Evolutionary conservation across 2,329 filamentous ascomycete genomes (phyloP), one percentile per base, ranked within the genome.

Genomic region (Xylaria sp.): DNA sequence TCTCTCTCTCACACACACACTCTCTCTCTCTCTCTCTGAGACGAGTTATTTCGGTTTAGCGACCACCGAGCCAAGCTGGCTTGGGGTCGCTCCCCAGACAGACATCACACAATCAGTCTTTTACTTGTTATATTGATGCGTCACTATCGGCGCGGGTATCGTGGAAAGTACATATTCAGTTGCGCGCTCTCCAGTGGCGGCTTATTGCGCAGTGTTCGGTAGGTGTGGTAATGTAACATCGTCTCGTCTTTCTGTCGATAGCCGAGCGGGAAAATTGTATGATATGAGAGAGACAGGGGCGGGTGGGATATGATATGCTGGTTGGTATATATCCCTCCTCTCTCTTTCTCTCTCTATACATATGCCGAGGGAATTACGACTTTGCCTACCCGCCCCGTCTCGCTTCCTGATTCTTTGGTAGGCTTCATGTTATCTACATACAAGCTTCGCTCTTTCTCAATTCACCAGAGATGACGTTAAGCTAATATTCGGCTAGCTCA

Each of bases 191-290:
- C 54, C 59, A 12, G 18, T 50, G 28, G 28, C 48, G 25, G 13
- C 13, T 50, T 50, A 48, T 34, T 9, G 32, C 37, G 3, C 48
- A 15, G 50, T 44, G 18, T 9, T 37, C 20, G 12, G 12, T 32
- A 46, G 61, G 66, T 66, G 66, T 58, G 62, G 37, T 54, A 50
- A 66, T 62, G 66, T 66, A 57, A 32, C 52, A 69, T 66, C 7
- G 46, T 18, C 41, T 34, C 23, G 37, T 20, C 28, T 60, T 57
- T 15, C 51, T 61, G 37, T 58, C 62, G 63, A 69, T 65, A 66
- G 63, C 66, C 66, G 63, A 66, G 57, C 57, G 63, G 63, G 51
- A 62, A 57, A 61, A 65, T 61, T 41, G 20, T 34, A 65, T 3
- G 41, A 23, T 32, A 44, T n/a, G 28, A 28, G 15, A 55, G 13